Percentiles rank a stretch among this genome's conserved stretches.
These are phyloP conservation scores for Apiospora kogelbergensis DNA, from an alignment of 2,329 filamentous ascomycete genomes.

Conservation along the genomic window DNA sequence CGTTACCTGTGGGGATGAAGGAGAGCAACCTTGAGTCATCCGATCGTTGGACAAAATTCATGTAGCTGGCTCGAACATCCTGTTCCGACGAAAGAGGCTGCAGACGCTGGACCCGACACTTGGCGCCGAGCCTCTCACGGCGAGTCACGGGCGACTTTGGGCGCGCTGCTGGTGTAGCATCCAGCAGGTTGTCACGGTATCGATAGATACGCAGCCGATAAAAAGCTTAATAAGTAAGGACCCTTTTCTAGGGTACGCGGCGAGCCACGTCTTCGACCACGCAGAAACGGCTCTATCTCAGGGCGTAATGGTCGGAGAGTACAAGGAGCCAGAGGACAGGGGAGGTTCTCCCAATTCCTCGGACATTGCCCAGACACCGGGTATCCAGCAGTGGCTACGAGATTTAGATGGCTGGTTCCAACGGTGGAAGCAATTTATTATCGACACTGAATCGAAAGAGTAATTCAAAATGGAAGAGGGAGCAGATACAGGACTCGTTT, in stretches of 20 bases:
- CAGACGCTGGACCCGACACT: slow-evolving; percentile 14
- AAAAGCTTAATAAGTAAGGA: background rate
- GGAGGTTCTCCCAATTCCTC: background rate
- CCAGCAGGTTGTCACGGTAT: slow-evolving; percentile 1
- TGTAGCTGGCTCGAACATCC: slow-evolving; percentile 7
- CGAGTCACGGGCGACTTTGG: slow-evolving; percentile 14
- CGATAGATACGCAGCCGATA: background rate
- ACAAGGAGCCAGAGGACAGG: too few relatives aligned
- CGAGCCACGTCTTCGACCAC: slow-evolving; percentile 12
- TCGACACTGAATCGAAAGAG: background rate
- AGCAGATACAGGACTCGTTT: slow-evolving; percentile 3
- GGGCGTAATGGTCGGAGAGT: background rate
- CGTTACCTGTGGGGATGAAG: background rate
- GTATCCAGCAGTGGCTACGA: slow-evolving; percentile 6
- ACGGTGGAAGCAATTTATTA: background rate
- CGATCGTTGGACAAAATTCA: background rate
- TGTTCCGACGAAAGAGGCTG: slow-evolving; percentile 16
- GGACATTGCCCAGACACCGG: background rate
- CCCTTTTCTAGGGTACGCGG: slow-evolving; percentile 16
- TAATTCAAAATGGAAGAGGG: background rate
- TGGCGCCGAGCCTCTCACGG: slow-evolving; percentile 2
- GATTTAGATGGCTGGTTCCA: background rate
- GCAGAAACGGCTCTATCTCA: slow-evolving; percentile 11
- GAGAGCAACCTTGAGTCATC: background rate
- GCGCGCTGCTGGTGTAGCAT: slow-evolving; percentile 15